phyloP scores from a whole-genome alignment of 2,329 filamentous ascomycete genomes.

The Incumbomyces delicatus region DNA sequence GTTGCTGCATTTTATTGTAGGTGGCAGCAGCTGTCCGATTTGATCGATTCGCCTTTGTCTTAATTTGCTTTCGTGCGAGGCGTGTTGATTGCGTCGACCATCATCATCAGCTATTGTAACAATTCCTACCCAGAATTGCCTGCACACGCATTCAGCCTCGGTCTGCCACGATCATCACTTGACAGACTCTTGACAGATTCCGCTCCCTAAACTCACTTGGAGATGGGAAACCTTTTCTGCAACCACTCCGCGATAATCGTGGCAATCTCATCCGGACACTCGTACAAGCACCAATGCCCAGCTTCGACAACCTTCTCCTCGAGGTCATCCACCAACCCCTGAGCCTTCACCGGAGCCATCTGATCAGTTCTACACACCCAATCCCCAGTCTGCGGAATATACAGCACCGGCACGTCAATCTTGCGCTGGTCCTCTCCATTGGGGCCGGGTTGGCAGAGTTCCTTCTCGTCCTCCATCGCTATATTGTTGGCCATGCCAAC shows the following conservation, averaged over 20 bases:
- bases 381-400: slow-evolving; percentile 9
- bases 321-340: slow-evolving; percentile 3
- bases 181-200: slow-evolving; percentile 24
- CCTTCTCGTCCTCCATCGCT: too few species aligned
- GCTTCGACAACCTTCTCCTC: slow-evolving; percentile 9
- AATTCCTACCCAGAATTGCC: too few species aligned
- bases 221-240: slow-evolving; percentile 4
- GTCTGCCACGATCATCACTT: too few species aligned
- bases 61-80: slow-evolving; percentile 18
- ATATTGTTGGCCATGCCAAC: neutral
- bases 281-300: slow-evolving; percentile 9
- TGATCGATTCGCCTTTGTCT: too few species aligned
- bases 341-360: slow-evolving; percentile 3
- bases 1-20: too few species aligned
- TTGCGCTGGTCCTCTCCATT: neutral
- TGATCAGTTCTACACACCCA: slow-evolving; percentile 10
- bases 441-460: neutral
- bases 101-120: too few species aligned
- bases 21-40: too few species aligned
- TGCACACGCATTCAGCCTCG: too few species aligned
- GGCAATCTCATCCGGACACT: slow-evolving; percentile 3
- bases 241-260: slow-evolving; percentile 8
- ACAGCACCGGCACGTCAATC: slow-evolving; percentile 7
- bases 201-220: slow-evolving; percentile 12
- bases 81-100: slow-evolving; percentile 22